Evolutionary conservation across 345 rosid species (phyloP), one percentile per base, ranked within the genome.

Genomic region (Syzygium aqueum): DNA sequence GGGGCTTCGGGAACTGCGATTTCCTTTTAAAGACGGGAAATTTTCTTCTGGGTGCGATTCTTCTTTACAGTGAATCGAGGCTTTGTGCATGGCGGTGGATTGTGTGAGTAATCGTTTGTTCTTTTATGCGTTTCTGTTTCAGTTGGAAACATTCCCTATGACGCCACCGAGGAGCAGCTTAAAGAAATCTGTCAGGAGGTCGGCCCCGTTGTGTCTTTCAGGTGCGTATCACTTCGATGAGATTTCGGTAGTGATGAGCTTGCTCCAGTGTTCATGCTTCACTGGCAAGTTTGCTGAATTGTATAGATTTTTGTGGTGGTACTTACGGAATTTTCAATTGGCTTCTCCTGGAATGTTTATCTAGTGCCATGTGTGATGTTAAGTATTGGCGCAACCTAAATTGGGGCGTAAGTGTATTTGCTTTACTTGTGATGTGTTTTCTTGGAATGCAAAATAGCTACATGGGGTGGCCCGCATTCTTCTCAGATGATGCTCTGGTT

Each of bases 101-200:
- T 86, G 28, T 85, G 85, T 30, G 80, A 52, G 8, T 67, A 57
- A 85, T 52, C 6, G 84, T 30, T 82, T 17, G 83, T 86, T 82
- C 78, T 77, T 77, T 21, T 33, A 5, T 10, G 33, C 8, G 40
- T 77, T 57, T 78, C 59, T 23, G 25, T 88, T 86, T 67, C 94
- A 97, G 99, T 97, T 92, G 99, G 99, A 89, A 97, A 97, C 88
- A 97, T 97, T 91, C 99, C 99, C 8, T 97, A 96, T 92, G 99
- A 96, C 91, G 98, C 96, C 30, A 95, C 99, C 14, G 99, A 97
- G 91, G 99, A 97, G 88, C 98, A 97, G 90, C 97, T 97, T n/a
- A 95, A 94, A 87, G 99, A 97, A 85, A 95, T 97, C 88, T 96
- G 98, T 89, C 93, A 96, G 87, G 99, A 97, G 91, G 99, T 95